Evolutionary conservation across 805 yeast genomes (phyloP).

Genomic region (Kodamaea neixiangensis): DNA sequence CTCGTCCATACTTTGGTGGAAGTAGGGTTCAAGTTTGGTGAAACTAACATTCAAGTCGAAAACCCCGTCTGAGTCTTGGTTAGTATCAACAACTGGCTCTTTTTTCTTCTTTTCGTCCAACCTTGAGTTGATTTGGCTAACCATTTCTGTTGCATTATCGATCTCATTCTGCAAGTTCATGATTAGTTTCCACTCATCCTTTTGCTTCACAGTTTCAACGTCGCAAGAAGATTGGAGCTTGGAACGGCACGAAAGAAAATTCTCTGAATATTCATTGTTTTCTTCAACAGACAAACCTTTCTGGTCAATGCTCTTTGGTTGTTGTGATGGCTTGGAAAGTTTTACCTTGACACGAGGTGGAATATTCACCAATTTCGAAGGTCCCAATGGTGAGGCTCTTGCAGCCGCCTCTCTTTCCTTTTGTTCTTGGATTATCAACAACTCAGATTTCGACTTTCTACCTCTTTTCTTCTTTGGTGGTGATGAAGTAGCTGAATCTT

Average conservation of each 20-base stretch:
- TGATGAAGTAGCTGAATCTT: background rate
- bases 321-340: too few species aligned
- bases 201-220: background rate
- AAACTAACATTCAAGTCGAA: background rate
- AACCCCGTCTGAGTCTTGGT: background rate
- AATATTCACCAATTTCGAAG: background rate
- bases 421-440: background rate
- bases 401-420: background rate
- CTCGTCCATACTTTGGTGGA: background rate
- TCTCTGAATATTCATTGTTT: too few species aligned
- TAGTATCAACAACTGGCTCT: background rate
- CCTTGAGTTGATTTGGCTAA: background rate
- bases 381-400: background rate
- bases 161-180: background rate
- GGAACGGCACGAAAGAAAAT: too few species aligned
- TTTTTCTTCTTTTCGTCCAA: background rate
- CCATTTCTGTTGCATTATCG: background rate
- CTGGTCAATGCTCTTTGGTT: too few species aligned
- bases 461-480: conserved; percentile 4
- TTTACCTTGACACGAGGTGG: background rate
- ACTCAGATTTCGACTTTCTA: conserved; percentile 2
- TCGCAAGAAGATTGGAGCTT: too few species aligned
- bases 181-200: background rate
- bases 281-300: too few species aligned
- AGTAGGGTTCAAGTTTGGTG: background rate